Conservation (phyloP, 2,329 filamentous ascomycete species). For the Aquanectria penicillioides region DNA sequence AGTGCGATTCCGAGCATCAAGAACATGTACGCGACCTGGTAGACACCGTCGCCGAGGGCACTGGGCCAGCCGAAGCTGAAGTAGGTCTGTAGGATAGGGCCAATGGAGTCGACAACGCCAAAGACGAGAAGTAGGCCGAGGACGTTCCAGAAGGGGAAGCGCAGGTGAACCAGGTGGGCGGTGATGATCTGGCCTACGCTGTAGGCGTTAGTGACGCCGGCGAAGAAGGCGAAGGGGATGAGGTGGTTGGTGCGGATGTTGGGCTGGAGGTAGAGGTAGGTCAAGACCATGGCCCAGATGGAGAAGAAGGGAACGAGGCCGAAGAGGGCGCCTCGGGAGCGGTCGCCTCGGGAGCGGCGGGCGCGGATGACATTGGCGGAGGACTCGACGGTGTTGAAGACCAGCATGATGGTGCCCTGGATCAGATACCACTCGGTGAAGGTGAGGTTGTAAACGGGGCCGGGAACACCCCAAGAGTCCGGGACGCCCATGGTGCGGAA, state of each 20-base stretch:
- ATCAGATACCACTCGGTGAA: slow-evolving; percentile 95
- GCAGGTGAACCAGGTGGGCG: slow-evolving; percentile 86
- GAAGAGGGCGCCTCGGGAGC: slow-evolving; percentile 77
- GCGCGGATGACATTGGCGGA: slow-evolving; percentile 86
- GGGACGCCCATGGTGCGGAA: slow-evolving; percentile 77
- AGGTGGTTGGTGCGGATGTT: slow-evolving; percentile 83
- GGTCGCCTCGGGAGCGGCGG: slow-evolving; percentile 78
- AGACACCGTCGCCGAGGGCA: slow-evolving; percentile 78
- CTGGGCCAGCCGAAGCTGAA: slow-evolving; percentile 79
- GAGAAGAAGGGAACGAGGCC: slow-evolving; percentile 84
- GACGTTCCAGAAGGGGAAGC: slow-evolving; percentile 92
- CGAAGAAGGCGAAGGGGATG: slow-evolving; percentile 89
- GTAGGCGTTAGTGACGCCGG: slow-evolving; percentile 92
- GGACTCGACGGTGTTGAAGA: slow-evolving; percentile 85
- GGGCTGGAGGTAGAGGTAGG: slow-evolving; percentile 87
- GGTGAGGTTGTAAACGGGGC: slow-evolving; percentile 77
- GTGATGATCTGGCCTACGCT: slow-evolving; percentile 96
- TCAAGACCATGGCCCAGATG: slow-evolving; percentile 79
- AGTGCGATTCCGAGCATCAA: slow-evolving; percentile 84
- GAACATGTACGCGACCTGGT: slow-evolving; percentile 93
- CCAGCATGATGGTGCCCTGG: slow-evolving; percentile 82
- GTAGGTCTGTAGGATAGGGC: slow-evolving; percentile 70
- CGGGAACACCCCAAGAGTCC: slow-evolving; percentile 70
- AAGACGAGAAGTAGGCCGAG: slow-evolving; percentile 80
- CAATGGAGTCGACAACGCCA: slow-evolving; percentile 83